phyloP scores from a whole-genome alignment of 228 moss, liverwort and hornwort genomes.

The Sphagnum magellanicum region DNA sequence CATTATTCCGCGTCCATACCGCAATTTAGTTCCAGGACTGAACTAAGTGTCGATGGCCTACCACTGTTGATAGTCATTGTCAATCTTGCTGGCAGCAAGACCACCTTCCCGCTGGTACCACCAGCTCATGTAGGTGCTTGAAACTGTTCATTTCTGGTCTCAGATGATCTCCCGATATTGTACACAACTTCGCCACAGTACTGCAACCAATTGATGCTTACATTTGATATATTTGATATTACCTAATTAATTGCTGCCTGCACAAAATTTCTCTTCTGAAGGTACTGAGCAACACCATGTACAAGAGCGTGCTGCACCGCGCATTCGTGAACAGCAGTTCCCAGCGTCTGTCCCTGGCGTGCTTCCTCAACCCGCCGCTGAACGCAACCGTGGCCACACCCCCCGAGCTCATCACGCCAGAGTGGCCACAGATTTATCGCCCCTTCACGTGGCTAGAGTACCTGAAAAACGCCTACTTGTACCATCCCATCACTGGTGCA shows the following conservation, averaged over 20 bases:
- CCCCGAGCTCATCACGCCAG: conserved; percentile 46
- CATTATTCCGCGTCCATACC: too few species aligned
- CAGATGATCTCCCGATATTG: too few species aligned
- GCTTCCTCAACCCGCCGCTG: conserved; percentile 60
- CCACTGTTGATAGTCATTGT: too few species aligned
- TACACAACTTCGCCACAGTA: too few species aligned
- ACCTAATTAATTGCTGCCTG: neutral
- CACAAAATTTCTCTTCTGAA: conserved; percentile 12
- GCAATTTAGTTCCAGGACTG: too few species aligned
- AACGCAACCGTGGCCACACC: conserved; percentile 62
- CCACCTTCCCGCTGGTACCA: too few species aligned
- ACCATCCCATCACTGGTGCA: conserved; percentile 48
- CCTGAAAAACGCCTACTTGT: conserved; percentile 63
- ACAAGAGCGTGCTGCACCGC: conserved; percentile 67
- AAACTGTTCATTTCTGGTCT: too few species aligned
- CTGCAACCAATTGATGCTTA: too few species aligned
- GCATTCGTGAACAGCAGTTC: conserved; percentile 66
- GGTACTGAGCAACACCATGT: conserved; percentile 75
- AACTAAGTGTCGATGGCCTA: too few species aligned
- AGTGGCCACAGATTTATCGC: conserved; percentile 62
- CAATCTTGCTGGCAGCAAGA: too few species aligned
- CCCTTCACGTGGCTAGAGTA: conserved; percentile 74
- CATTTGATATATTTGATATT: neutral
- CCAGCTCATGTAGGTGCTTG: too few species aligned
- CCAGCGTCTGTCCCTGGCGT: conserved; percentile 68